Evolutionary conservation across 2,329 filamentous ascomycete species (phyloP), one percentile per base, ranked within the genome.

Genomic region (Fusarium globosum): DNA sequence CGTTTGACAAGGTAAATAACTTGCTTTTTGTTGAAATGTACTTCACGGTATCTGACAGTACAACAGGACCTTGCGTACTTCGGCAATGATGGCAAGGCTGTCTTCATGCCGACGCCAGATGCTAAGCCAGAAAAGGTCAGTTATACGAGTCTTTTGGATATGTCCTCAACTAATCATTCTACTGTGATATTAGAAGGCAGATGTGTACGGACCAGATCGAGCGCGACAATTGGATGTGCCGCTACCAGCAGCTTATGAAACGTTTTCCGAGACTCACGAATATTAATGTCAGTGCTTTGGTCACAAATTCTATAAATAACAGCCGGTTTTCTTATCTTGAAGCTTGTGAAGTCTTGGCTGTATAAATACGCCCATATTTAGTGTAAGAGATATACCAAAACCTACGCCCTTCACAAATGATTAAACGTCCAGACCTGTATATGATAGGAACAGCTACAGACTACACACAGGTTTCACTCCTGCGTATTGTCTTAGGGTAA

Each of bases 21-120:
- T 5, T 0, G 3, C 4, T 9, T 2, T 21, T 20, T 3, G 1
- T 5, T 35, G 0, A 23, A 8, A 4, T 2, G 0, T 7, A 9
- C 6, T 4, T 20, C 6, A 7, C 3, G 7, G 1, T 1, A 18
- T 14, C 18, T 57, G 4, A 57, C 7, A 16, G 2, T 0, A 6
- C 0, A 0, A 10, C 11, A 57, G 39, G 53, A 57, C n/a, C 39
- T 57, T 8, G 53, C 53, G 12, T 57, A 57, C 18, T 46, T 57
- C 18, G 53, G 53, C 2, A 46, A 57, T 7, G 53, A 57, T 2
- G 53, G 53, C 7, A 45, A 57, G 1, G 53, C 53, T 35, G 39
- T 57, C n/a, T 57, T 57, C 23, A 57, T 57, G 53, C 53, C 39
- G 2, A 26, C 39, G 3, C 39, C 53, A 2, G 39, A 57, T 35